Evolutionary conservation across 2,329 filamentous ascomycete genomes (phyloP), one percentile per base, ranked within the genome.

Genomic region (Ceratocystis papillata): DNA sequence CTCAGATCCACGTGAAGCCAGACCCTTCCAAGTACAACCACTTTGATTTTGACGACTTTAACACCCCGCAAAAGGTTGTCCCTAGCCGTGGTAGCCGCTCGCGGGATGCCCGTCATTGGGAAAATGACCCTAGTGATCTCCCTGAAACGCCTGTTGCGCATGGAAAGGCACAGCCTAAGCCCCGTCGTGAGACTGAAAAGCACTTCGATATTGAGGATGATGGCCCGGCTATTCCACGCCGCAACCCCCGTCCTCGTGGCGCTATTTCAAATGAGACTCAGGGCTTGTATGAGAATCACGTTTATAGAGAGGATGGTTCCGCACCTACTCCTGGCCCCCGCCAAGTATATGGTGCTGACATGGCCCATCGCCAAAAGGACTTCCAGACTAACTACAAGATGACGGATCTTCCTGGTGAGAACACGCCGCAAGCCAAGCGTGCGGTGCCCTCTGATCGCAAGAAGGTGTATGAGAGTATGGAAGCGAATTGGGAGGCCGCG

Each of bases 121-220:
- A 87, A 70, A 85, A 87, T 61, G 87, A 84, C 73, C 77, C 85
- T 68, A 77, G 72, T 59, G 69, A 66, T 25, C 65, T 83, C 57
- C 75, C 76, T 46, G 80, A 83, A 46, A 85, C 83, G 7, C 83
- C 86, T 6, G 55, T 59, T 59, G 79, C 79, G 55, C 82, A 82
- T 33, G 64, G 69, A 79, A 81, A 65, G 80, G 83, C 15, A 79
- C 82, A 44, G 79, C 83, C 46, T 78, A 81, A 88, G 73, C 81
- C 88, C 46, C 89, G 93, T 68, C 89, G 86, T 53, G 89, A 95
- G 71, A 87, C 88, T 20, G 86, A 92, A 73, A 78, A 85, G 1
- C 90, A 97, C 75, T 96, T 96, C 73, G 86, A 94, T 68, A 83
- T 96, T 71, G 79, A 83, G 65, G 92, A 97, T 73, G 86, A 92